Evolutionary conservation across 208 protist genomes (phyloP), one percentile per base, ranked within the genome.

Genomic region (Leishmania aethiopica): DNA sequence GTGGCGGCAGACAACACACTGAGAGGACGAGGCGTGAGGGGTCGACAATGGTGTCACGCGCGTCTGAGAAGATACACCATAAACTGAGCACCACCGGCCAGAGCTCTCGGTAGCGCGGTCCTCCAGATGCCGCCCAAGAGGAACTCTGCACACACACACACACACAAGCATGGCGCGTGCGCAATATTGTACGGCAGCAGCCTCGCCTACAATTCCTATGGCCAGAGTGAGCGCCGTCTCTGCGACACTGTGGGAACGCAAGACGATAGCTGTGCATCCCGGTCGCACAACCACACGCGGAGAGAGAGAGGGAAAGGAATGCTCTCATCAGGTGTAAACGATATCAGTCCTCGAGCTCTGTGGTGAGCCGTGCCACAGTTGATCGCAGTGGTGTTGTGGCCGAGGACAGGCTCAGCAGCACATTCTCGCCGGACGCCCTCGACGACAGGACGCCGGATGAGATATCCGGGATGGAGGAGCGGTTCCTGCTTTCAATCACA

Each of bases 371-470:
- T 64, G 53, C 40, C 25, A 40, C n/a, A 19, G 53, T 66, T 40
- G 57, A 78, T 32, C 55, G 32, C 75, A 28, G 22, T n/a, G 82
- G 82, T n/a, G 78, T 82, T 51, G 62, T 75, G 51, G 77, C 62
- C 45, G 82, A 82, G 5, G 82, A 82, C 4, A 86, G n/a, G 51
- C 82, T 81, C n/a, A 86, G 66, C 49, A 86, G 57, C 5, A 86
- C 74, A 47, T 82, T 53, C 66, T 86, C 82, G 25, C 82, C 78
- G 17, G 82, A 86, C 13, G 42, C 82, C n/a, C 82, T 78, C 22
- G 77, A 86, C 74, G 82, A 86, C 3, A 69, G 60, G 35, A 25
- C 11, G 13, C 72, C 69, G 19, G 77, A 76, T 15, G 82, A 51
- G 28, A 70, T 62, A 40, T 32, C 45, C 4, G 73, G 62, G 40